Evolutionary conservation across 306 rosid genomes (phyloP).

Genomic region (Lathyrus oleraceus): DNA sequence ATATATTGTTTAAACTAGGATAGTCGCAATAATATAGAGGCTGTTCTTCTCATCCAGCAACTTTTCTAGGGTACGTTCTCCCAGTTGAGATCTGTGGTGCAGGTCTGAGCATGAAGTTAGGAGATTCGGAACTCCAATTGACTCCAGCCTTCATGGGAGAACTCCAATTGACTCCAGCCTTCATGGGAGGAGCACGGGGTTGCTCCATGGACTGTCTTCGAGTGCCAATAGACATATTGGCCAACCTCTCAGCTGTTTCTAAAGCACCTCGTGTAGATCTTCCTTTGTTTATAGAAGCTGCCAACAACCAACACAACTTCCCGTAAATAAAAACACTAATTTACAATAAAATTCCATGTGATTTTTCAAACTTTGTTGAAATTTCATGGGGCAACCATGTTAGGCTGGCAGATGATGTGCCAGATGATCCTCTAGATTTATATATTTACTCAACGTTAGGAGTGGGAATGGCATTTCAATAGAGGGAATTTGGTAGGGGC

Average conservation of each 20-base stretch:
- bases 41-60: conserved; percentile 59
- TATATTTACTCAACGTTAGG: neutral
- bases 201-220: conserved; percentile 58
- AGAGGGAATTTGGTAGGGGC: neutral
- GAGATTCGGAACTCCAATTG: conserved; percentile 68
- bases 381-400: neutral
- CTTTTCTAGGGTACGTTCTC: conserved; percentile 64
- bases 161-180: conserved; percentile 82
- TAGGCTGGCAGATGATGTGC: neutral
- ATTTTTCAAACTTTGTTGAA: neutral
- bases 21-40: conserved; percentile 4
- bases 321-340: neutral
- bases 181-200: conserved; percentile 69
- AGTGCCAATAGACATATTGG: conserved; percentile 59
- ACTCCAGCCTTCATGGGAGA: conserved; percentile 86
- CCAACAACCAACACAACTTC: conserved; percentile 19
- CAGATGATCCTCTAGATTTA: neutral
- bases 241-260: conserved; percentile 76
- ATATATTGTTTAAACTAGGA: neutral
- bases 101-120: conserved; percentile 60
- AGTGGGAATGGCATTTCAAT: neutral
- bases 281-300: conserved; percentile 63
- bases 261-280: conserved; percentile 61
- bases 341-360: too few relatives aligned
- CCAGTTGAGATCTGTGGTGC: conserved; percentile 59